These are phyloP conservation scores for Trichoderma orchidacearum DNA, from an alignment of 495 filamentous ascomycete genomes.

Conservation along the genomic window DNA sequence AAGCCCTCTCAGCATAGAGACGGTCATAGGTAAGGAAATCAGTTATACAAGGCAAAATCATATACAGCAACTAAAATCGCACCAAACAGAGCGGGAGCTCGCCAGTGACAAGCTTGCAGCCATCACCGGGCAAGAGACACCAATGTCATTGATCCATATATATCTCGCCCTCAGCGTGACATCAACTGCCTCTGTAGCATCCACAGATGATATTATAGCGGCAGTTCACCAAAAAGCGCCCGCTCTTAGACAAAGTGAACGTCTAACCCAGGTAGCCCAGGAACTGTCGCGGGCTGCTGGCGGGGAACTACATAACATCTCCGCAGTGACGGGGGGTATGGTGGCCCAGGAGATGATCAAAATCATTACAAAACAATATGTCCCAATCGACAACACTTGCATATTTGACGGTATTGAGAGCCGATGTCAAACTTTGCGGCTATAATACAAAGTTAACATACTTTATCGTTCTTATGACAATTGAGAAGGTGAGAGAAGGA, in stretches of 20 bases:
- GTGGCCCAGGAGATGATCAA: constrained; percentile 95
- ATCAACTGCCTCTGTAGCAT: constrained; percentile 18
- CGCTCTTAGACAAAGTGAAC: constrained; percentile 27
- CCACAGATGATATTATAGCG: constrained; percentile 30
- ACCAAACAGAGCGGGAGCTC: constrained; percentile 17
- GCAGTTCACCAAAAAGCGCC: constrained; percentile 24
- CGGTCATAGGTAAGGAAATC: constrained; percentile 17
- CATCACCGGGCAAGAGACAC: constrained; percentile 18
- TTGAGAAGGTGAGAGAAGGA: no score
- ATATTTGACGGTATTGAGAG: constrained; percentile 84
- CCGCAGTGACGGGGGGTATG: constrained; percentile 81
- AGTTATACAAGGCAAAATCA: no score
- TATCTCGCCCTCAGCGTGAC: constrained; percentile 62
- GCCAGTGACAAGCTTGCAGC: constrained; percentile 27
- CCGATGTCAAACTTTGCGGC: constrained; percentile 55
- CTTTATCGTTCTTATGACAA: no score
- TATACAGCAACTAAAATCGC: not conserved
- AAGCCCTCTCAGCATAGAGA: constrained; percentile 12
- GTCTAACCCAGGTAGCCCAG: constrained; percentile 38
- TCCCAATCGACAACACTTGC: constrained; percentile 86
- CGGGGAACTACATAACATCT: constrained; percentile 86
- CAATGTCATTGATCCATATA: constrained; percentile 58
- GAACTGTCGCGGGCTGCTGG: constrained; percentile 67
- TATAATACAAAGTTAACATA: constrained; percentile 21
- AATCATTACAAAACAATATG: constrained; percentile 90